phyloP scores from a whole-genome alignment of 768 basidiomycete genomes.

The Holtermannia corniformis region DNA sequence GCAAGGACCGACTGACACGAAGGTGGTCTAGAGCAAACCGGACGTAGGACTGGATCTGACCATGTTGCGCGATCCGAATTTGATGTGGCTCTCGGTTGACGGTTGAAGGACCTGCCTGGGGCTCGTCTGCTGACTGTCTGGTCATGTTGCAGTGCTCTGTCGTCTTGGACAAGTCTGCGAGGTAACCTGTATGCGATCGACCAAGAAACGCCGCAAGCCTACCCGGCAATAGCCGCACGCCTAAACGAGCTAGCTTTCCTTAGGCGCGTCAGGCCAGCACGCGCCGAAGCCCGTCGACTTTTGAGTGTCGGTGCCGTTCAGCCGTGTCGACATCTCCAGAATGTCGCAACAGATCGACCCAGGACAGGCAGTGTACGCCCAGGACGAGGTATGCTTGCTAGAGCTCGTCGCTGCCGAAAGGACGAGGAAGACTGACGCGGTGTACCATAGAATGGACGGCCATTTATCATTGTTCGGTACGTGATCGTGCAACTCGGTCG shows the following conservation, averaged over 20 bases:
- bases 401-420: not conserved
- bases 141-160: not conserved
- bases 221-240: not conserved
- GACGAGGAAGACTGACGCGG: conserved; percentile 1
- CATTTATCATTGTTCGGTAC: conserved; percentile 81
- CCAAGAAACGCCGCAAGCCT: not conserved
- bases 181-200: not conserved
- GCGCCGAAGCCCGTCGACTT: not conserved
- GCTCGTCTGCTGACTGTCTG: not conserved
- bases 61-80: not conserved
- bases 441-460: conserved; percentile 77
- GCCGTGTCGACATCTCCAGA: not conserved
- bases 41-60: not conserved
- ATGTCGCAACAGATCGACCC: conserved; percentile 31
- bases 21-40: not conserved
- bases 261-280: too few relatives aligned
- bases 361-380: conserved; percentile 42
- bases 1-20: not conserved
- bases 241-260: too few relatives aligned
- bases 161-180: not conserved
- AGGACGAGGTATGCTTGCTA: conserved; percentile 38
- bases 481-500: not conserved
- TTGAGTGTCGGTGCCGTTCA: too few relatives aligned
- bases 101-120: not conserved
- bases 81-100: too few relatives aligned